These are phyloP conservation scores for Halophytophthora batemanensis DNA, from an alignment of 352 stramenopile species.

Conservation along the genomic window DNA sequence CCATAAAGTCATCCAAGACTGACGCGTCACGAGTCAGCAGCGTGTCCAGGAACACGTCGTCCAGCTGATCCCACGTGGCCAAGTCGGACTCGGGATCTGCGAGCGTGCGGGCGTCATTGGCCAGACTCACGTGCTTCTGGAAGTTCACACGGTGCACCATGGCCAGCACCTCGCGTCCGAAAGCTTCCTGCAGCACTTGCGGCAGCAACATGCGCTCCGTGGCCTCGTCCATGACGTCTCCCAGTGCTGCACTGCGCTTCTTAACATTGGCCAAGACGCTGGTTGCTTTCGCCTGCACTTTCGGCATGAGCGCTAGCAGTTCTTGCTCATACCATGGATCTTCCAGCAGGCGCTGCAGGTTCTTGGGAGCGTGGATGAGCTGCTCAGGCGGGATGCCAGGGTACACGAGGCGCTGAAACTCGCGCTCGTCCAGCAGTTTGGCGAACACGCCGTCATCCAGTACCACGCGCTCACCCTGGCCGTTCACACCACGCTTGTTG, in stretches of 20 bases:
- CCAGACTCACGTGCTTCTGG: slow-evolving; percentile 75
- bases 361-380: slow-evolving; percentile 61
- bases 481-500: slow-evolving; percentile 50
- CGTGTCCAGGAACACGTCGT: slow-evolving; percentile 44
- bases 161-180: slow-evolving; percentile 72
- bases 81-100: slow-evolving; percentile 57
- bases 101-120: slow-evolving; percentile 55
- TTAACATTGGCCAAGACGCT: slow-evolving; percentile 84
- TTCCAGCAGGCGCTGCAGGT: slow-evolving; percentile 65
- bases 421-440: slow-evolving; percentile 56
- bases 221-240: slow-evolving; percentile 72
- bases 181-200: slow-evolving; percentile 82
- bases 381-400: slow-evolving; percentile 71
- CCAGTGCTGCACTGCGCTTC: slow-evolving; percentile 54
- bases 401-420: slow-evolving; percentile 82
- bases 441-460: slow-evolving; percentile 81
- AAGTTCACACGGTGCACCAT: slow-evolving; percentile 85
- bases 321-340: slow-evolving; percentile 83
- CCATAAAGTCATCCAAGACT: slow-evolving; percentile 75
- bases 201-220: slow-evolving; percentile 69
- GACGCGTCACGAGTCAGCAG: slow-evolving; percentile 35
- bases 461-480: slow-evolving; percentile 51
- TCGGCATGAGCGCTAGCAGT: slow-evolving; percentile 76
- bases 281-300: slow-evolving; percentile 69
- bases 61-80: slow-evolving; percentile 63